phyloP scores from a whole-genome alignment of 805 yeast genomes.

The Soucietia sequanensis region DNA sequence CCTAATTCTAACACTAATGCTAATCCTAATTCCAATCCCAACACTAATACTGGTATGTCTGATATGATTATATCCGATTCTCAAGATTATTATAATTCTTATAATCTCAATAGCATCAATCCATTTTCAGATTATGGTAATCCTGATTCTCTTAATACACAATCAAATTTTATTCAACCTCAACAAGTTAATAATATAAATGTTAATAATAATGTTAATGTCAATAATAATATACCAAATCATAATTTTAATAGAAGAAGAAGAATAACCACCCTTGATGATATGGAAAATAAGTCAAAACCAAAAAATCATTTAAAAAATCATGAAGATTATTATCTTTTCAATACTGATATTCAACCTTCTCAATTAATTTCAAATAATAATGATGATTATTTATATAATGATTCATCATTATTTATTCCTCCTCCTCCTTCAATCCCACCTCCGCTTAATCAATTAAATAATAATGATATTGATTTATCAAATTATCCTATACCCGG shows the following conservation, averaged over 20 bases:
- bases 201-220: too few relatives aligned
- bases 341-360: conserved; percentile 43
- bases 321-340: conserved; percentile 35
- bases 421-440: conserved; percentile 12
- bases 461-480: conserved; percentile 11
- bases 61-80: too few relatives aligned
- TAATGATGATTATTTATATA: conserved; percentile 19
- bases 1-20: background rate
- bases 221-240: conserved; percentile 5
- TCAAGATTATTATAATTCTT: too few relatives aligned
- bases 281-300: conserved; percentile 12
- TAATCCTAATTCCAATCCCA: too few relatives aligned
- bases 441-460: conserved; percentile 1
- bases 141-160: conserved; percentile 29
- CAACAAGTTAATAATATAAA: conserved; percentile 8
- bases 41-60: too few relatives aligned
- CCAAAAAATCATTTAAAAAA: conserved; percentile 2
- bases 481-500: conserved; percentile 24
- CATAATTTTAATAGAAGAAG: conserved; percentile 20
- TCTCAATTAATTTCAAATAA: conserved; percentile 31
- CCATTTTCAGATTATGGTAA: conserved; percentile 43
- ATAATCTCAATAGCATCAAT: conserved; percentile 13
- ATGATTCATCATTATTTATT: conserved; percentile 30
- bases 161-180: conserved; percentile 8
- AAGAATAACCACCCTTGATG: conserved; percentile 32